phyloP scores from a whole-genome alignment of 1,284 basidiomycete species.

The Fomitopsis palustris region DNA sequence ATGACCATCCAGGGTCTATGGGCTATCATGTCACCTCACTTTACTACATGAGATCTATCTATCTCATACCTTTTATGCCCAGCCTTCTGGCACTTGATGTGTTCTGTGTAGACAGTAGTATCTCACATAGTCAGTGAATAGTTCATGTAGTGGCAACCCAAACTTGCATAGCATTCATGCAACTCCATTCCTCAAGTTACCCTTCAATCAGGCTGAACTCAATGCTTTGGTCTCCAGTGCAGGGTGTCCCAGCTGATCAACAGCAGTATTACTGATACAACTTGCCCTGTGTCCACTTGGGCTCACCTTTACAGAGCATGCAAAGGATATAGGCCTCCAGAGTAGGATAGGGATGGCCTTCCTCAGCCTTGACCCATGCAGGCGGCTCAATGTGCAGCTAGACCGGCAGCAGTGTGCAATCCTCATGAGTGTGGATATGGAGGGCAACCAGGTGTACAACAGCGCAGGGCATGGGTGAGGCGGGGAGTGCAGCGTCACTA shows the following conservation, averaged over 20 bases:
- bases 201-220: background rate
- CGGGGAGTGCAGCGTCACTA: background rate
- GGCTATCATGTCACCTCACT: too few species aligned
- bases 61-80: too few species aligned
- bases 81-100: too few species aligned
- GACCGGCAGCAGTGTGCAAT: background rate
- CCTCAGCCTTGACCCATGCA: background rate
- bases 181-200: too few species aligned
- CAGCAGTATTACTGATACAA: background rate
- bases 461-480: background rate
- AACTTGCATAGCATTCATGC: too few species aligned
- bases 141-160: too few species aligned
- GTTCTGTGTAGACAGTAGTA: too few species aligned
- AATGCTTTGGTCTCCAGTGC: background rate
- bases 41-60: too few species aligned
- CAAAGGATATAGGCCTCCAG: background rate
- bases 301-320: background rate
- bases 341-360: background rate
- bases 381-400: background rate
- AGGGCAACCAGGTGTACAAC: background rate
- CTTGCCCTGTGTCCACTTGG: background rate
- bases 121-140: too few species aligned
- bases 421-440: background rate
- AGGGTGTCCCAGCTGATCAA: background rate
- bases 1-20: too few species aligned